Percentiles rank a stretch among this genome's conserved stretches.
phyloP scores from a whole-genome alignment of 1,139 yeast species.

The Protomyces lactucae-debilis region DNA sequence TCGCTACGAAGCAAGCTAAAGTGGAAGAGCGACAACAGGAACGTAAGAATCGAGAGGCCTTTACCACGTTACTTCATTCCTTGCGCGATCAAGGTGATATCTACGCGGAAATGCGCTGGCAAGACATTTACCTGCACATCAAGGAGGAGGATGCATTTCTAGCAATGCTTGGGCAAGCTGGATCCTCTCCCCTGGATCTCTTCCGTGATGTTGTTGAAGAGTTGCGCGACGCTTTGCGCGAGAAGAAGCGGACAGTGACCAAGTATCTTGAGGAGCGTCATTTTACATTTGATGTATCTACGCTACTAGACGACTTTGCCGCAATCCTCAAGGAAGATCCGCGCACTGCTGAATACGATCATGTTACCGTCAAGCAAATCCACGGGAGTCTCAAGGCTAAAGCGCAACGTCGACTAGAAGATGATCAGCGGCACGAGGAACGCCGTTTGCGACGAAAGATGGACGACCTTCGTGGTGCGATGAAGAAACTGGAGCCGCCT shows the following conservation, averaged over 20 bases:
- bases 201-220: slow-evolving; percentile 73
- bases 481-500: slow-evolving; percentile 41
- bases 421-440: slow-evolving; percentile 40
- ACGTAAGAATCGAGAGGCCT: slow-evolving; percentile 60
- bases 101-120: slow-evolving; percentile 57
- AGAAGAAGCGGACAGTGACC: slow-evolving; percentile 57
- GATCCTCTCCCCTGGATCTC: slow-evolving; percentile 73
- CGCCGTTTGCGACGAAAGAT: slow-evolving; percentile 41
- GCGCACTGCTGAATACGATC: slow-evolving; percentile 31
- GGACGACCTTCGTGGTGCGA: slow-evolving; percentile 41
- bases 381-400: slow-evolving; percentile 30
- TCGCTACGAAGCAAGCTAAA: neutral
- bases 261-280: slow-evolving; percentile 46
- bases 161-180: slow-evolving; percentile 66
- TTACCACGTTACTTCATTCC: slow-evolving; percentile 47
- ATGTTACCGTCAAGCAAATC: slow-evolving; percentile 30
- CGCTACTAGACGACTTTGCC: slow-evolving; percentile 35
- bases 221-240: slow-evolving; percentile 52
- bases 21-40: slow-evolving; percentile 42
- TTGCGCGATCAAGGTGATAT: slow-evolving; percentile 44
- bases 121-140: slow-evolving; percentile 50
- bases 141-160: slow-evolving; percentile 57
- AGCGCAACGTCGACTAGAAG: slow-evolving; percentile 37
- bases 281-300: slow-evolving; percentile 32
- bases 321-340: slow-evolving; percentile 34